Conservation (phyloP, 257 asterid species). For the Verbascum thapsus region DNA sequence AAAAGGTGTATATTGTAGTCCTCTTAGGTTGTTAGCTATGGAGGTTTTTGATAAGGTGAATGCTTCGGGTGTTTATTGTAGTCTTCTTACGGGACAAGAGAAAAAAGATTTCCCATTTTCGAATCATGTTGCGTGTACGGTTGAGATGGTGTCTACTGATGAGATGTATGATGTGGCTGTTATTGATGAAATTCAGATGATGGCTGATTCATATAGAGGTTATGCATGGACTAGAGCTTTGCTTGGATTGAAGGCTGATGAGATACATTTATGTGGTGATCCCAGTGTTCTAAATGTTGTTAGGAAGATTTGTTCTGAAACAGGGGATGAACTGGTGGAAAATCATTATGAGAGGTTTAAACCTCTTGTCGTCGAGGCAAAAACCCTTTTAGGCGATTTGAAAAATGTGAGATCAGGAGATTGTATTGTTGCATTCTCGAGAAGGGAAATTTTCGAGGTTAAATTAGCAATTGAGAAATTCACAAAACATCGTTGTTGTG, state of each 20-base stretch:
- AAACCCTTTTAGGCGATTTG: conserved; percentile 81
- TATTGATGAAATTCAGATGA: conserved; percentile 93
- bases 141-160: conserved; percentile 88
- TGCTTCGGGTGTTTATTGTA: conserved; percentile 83
- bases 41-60: conserved; percentile 96
- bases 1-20: conserved; percentile 92
- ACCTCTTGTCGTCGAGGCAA: conserved; percentile 91
- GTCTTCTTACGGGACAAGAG: conserved; percentile 88
- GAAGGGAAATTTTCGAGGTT: conserved; percentile 92
- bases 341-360: conserved; percentile 78
- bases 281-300: conserved; percentile 83
- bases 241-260: conserved; percentile 91
- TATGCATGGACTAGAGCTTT: conserved; percentile 96
- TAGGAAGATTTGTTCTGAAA: conserved; percentile 63
- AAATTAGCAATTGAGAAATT: conserved; percentile 82
- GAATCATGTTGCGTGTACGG: conserved; percentile 92
- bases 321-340: conserved; percentile 86
- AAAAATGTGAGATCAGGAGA: conserved; percentile 85
- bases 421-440: conserved; percentile 92
- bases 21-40: conserved; percentile 94
- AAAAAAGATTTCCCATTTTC: conserved; percentile 83
- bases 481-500: conserved; percentile 87
- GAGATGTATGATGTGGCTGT: conserved; percentile 90
- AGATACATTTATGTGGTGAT: conserved; percentile 96
- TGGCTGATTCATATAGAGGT: conserved; percentile 85